Base-by-base conservation (phyloP, 176 grass and related monocot species). In the Oryza longistaminata region DNA sequence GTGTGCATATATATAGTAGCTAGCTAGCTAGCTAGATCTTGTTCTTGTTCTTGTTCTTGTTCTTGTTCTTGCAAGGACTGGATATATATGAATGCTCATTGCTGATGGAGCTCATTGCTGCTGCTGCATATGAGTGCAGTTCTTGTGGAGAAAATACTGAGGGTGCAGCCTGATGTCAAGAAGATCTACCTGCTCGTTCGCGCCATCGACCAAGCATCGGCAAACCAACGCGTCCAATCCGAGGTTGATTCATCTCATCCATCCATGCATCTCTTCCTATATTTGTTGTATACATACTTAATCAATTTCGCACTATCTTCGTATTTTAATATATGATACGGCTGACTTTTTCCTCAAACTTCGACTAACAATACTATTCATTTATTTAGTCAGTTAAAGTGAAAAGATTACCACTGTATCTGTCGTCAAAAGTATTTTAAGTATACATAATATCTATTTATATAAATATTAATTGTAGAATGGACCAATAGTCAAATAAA, bases 81-180 rank as follows among this genome's bases (percentile, higher is more conserved):
- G n/a, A 17, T 55, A 19, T 55, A 17, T 55, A 19, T 55, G 29
- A 31, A 31, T 31, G 29, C 29, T 31, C 29, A 31, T 31, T 31
- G 29, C 29, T 55, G 16, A 55, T 19, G 6, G 50, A 55, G 50
- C 5, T 55, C 50, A 6, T 22, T 21, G 58, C 58, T 62, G 21
- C 17, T 31, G 22, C 21, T 45, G 11, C 27, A 22, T 50, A 22
- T 50, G 48, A 33, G 71, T 46, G 44, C 73, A 97, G 95, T 97
- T 77, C 86, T 95, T 60, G 85, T 97, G 88, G 95, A 97, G 92
- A 97, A 97, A 86, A 79, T 97, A 66, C 84, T 97, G 3, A 84
- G 92, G 8, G 88, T 94, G 83, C 88, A 97, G 55, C 92, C 95
- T 7, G 81, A 91, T 24, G 88, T 93, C 14, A 91, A 82, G 79